Conservation (phyloP, 2,329 filamentous ascomycete species). For the Aureobasidium uvarum region DNA sequence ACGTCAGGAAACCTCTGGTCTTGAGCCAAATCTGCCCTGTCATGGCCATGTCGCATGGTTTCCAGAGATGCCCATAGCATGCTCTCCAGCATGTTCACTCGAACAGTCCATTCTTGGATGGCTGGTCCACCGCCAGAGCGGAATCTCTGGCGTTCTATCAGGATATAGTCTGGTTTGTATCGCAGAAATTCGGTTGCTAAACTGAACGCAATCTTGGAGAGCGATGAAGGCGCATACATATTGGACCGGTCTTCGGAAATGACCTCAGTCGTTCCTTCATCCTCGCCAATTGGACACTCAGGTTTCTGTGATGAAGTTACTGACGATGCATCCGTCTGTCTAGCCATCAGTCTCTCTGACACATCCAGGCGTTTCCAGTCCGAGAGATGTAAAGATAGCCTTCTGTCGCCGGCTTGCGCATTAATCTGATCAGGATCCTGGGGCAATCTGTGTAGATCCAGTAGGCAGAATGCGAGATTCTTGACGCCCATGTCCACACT, state of each 20-base stretch:
- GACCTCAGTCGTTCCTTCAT: background rate
- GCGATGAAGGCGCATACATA: constrained; percentile 46
- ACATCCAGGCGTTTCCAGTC: constrained; percentile 42
- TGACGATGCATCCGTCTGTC: background rate
- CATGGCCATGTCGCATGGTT: constrained; percentile 47
- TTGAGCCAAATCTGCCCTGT: background rate
- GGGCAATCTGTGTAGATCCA: constrained; percentile 30
- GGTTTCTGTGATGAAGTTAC: background rate
- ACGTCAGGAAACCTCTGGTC: constrained; percentile 40
- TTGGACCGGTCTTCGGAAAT: background rate
- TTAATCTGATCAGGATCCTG: constrained; percentile 15
- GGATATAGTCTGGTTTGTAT: constrained; percentile 63
- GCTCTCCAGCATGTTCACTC: constrained; percentile 77
- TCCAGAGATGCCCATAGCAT: constrained; percentile 73
- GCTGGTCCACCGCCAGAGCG: constrained; percentile 63
- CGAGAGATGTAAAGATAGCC: constrained; percentile 33
- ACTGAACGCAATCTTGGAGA: constrained; percentile 57
- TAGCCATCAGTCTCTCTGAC: constrained; percentile 8
- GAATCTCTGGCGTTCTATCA: constrained; percentile 67
- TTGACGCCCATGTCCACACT: constrained; percentile 84
- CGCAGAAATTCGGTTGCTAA: constrained; percentile 53
- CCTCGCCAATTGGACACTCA: background rate
- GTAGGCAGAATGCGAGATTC: constrained; percentile 72
- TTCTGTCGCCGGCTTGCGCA: background rate
- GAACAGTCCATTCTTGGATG: constrained; percentile 77